A percentile compares a stretch with the other conserved stretches of the same genome.
Evolutionary conservation across 2,329 filamentous ascomycete species (phyloP).

Genomic region (Trichoderma afroharzianum): DNA sequence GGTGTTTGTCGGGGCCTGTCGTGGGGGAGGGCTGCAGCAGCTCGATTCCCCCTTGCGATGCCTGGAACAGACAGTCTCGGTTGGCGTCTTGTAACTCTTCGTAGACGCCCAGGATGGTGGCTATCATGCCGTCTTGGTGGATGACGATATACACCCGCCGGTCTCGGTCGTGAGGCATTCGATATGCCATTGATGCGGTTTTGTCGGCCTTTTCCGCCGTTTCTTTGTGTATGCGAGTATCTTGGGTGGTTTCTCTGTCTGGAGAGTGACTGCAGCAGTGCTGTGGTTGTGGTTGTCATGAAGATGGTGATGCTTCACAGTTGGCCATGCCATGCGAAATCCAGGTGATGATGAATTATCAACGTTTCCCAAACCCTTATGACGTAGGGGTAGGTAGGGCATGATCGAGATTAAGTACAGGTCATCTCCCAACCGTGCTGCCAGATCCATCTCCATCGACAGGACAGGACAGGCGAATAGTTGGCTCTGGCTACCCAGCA

Average conservation of each 20-base stretch:
- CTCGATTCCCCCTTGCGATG: constrained; percentile 27
- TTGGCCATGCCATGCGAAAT: background rate
- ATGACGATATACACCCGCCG: constrained; percentile 32
- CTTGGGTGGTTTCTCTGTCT: background rate
- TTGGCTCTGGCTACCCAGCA: background rate
- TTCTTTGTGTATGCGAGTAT: no score
- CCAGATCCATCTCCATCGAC: no score
- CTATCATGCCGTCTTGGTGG: constrained; percentile 28
- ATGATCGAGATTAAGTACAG: background rate
- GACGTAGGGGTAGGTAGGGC: constrained; percentile 5
- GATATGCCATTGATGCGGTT: background rate
- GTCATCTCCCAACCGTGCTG: background rate
- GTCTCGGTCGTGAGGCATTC: constrained; percentile 15
- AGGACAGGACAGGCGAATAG: background rate
- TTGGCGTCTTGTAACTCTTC: constrained; percentile 36
- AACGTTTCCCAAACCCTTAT: background rate
- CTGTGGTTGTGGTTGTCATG: background rate
- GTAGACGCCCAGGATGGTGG: constrained; percentile 32
- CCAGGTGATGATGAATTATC: background rate
- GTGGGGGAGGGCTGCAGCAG: constrained; percentile 19
- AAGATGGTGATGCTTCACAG: background rate
- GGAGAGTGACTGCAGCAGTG: background rate
- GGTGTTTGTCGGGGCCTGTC: constrained; percentile 15
- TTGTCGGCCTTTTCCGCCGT: background rate
- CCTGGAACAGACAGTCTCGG: constrained; percentile 30